Conservation (phyloP, 164 flowering plant species). For the Magnolia kwangsiensis region DNA sequence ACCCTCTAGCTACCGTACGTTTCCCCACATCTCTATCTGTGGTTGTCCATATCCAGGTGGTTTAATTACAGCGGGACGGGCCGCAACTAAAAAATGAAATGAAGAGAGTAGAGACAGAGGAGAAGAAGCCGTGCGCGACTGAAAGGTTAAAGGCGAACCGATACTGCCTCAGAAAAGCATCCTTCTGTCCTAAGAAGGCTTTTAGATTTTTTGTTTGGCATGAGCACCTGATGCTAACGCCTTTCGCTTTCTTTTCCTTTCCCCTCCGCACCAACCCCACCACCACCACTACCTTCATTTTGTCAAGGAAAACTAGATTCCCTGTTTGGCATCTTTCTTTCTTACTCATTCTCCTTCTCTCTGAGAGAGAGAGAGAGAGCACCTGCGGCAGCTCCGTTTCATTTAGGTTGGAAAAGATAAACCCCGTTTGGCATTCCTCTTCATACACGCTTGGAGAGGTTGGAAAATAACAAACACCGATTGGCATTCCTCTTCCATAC, state of each 20-base stretch:
- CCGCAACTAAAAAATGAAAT: too few relatives aligned
- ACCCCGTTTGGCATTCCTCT: too few relatives aligned
- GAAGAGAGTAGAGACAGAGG: not conserved
- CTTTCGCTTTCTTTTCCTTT: not conserved
- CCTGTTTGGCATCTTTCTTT: not conserved
- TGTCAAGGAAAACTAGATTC: not conserved
- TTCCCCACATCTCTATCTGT: too few relatives aligned
- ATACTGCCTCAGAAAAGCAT: not conserved
- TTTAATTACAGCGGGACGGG: too few relatives aligned
- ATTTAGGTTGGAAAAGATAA: too few relatives aligned
- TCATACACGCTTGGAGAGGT: not conserved
- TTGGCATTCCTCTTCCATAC: not conserved
- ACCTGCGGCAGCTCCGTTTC: too few relatives aligned
- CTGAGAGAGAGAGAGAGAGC: slow-evolving; percentile 10
- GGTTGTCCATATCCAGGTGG: too few relatives aligned
- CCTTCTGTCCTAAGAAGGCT: not conserved
- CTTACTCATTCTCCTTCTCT: not conserved
- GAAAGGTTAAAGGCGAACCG: not conserved
- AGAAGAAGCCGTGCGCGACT: not conserved
- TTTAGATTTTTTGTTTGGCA: not conserved
- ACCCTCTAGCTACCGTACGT: too few relatives aligned
- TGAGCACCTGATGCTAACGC: not conserved
- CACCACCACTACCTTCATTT: slow-evolving; percentile 5
- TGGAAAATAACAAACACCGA: too few relatives aligned
- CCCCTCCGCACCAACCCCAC: not conserved